A percentile compares a stretch with the other conserved stretches of the same genome.
phyloP scores from a whole-genome alignment of 148 eudicot genomes.

The Hydrangea macrophylla region DNA sequence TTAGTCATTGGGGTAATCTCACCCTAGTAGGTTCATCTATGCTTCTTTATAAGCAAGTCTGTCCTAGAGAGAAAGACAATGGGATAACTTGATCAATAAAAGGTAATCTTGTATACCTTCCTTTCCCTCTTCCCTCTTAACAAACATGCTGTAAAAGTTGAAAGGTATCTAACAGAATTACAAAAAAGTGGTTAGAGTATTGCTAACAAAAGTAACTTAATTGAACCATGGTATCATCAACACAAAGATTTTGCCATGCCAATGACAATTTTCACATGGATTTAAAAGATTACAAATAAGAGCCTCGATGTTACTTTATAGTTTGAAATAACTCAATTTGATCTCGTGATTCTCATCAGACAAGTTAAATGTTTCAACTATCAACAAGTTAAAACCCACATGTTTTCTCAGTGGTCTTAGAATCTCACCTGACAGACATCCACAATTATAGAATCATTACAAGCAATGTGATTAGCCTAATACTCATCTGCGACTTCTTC shows the following conservation, averaged over 20 bases:
- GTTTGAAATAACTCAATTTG: not conserved
- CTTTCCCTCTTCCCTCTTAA: too few species aligned
- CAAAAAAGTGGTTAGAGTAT: not conserved
- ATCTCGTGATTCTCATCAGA: not conserved
- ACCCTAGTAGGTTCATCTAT: too few species aligned
- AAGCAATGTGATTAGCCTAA: slow-evolving; percentile 93
- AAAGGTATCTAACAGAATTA: not conserved
- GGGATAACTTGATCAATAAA: too few species aligned
- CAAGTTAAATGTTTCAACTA: slow-evolving; percentile 1
- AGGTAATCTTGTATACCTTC: too few species aligned
- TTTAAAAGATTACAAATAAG: not conserved
- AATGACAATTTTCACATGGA: not conserved
- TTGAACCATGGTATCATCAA: not conserved
- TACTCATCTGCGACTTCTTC: slow-evolving; percentile 97
- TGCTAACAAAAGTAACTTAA: not conserved
- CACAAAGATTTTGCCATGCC: not conserved
- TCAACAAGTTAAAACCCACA: not conserved
- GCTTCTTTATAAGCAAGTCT: too few species aligned
- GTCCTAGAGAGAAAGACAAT: too few species aligned
- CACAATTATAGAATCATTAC: slow-evolving; percentile 97
- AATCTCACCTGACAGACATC: slow-evolving; percentile 90
- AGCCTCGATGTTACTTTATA: not conserved
- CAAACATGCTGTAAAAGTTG: not conserved
- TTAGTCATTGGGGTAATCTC: too few species aligned
- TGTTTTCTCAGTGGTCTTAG: not conserved